phyloP scores from a whole-genome alignment of 371 early-diverging fungal species.

The Lichtheimia ramosa region DNA sequence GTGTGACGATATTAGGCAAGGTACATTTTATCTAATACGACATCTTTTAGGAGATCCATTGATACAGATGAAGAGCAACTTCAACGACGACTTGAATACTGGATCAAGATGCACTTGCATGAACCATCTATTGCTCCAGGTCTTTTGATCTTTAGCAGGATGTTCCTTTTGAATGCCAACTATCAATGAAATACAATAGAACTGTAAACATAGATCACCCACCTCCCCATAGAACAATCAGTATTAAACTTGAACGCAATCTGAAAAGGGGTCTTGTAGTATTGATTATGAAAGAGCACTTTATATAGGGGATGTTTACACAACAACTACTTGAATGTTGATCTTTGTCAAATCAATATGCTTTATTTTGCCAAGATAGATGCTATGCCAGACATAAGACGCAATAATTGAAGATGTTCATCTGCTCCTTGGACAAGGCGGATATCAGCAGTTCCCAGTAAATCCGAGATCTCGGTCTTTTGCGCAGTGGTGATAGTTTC shows the following conservation, averaged over 20 bases:
- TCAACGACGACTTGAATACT: constrained; percentile 54
- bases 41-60: constrained; percentile 43
- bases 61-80: constrained; percentile 48
- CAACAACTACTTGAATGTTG: no score
- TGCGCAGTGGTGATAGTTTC: constrained; percentile 63
- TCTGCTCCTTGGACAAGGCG: constrained; percentile 85
- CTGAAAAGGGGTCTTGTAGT: no score
- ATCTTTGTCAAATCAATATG: no score
- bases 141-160: constrained; percentile 59
- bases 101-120: constrained; percentile 47
- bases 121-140: constrained; percentile 46
- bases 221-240: no score
- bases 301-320: no score
- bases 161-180: constrained; percentile 60
- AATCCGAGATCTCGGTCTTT: constrained; percentile 15
- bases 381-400: constrained; percentile 62
- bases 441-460: constrained; percentile 54
- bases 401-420: constrained; percentile 81
- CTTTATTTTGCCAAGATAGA: constrained; percentile 20
- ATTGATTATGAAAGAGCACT: no score
- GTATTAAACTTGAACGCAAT: no score
- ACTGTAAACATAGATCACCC: no score
- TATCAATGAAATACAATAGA: constrained; percentile 26
- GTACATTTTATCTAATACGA: no score
- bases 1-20: no score